Conservation (phyloP, 345 rosid species). For the Salix arbutifolia region DNA sequence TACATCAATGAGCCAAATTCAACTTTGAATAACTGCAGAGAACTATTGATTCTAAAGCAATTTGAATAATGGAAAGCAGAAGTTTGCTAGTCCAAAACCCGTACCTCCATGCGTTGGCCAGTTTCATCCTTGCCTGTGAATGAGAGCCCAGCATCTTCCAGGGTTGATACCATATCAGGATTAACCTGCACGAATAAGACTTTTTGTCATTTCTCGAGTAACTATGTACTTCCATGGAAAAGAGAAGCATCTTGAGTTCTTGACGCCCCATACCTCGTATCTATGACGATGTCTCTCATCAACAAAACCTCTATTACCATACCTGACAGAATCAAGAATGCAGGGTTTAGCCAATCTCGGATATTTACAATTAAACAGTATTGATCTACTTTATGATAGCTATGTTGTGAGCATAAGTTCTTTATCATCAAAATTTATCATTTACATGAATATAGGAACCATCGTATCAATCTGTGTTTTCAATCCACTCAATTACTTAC, state of each 20-base stretch:
- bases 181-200: slow-evolving; percentile 60
- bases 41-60: neutral
- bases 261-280: slow-evolving; percentile 64
- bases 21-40: neutral
- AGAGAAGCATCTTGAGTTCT: neutral
- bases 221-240: neutral
- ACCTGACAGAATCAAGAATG: slow-evolving; percentile 37
- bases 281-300: slow-evolving; percentile 92
- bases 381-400: neutral
- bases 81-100: neutral
- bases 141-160: slow-evolving; percentile 81
- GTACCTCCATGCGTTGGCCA: slow-evolving; percentile 83
- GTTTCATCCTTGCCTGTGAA: slow-evolving; percentile 94
- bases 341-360: neutral
- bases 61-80: neutral
- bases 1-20: neutral
- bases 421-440: neutral
- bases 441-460: neutral
- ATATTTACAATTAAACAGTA: neutral
- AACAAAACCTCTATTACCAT: slow-evolving; percentile 48
- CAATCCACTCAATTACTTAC: slow-evolving; percentile 33
- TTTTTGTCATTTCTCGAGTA: neutral
- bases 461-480: neutral
- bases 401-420: neutral
- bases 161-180: slow-evolving; percentile 58